A percentile compares a stretch with the other conserved stretches of the same genome.
phyloP scores from a whole-genome alignment of 768 basidiomycete species.

The Epithele typhae region DNA sequence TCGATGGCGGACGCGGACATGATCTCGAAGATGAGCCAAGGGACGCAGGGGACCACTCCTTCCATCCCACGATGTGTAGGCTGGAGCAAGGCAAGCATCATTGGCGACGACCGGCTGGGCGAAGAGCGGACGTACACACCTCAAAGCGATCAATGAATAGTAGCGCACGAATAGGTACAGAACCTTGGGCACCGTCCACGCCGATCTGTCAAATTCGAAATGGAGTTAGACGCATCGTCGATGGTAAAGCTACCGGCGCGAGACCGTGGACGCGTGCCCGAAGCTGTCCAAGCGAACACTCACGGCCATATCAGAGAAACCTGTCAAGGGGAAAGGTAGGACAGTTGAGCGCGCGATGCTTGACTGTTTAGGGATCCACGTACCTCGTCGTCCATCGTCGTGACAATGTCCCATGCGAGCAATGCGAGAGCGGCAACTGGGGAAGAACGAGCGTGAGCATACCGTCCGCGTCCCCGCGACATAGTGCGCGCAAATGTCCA shows the following conservation, averaged over 20 bases:
- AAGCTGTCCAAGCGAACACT: not conserved
- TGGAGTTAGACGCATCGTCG: too few relatives aligned
- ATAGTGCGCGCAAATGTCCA: too few relatives aligned
- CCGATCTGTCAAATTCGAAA: conserved; percentile 5
- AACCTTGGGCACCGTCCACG: conserved; percentile 10
- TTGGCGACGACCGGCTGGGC: too few relatives aligned
- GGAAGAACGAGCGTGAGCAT: not conserved
- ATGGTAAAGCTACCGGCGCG: too few relatives aligned
- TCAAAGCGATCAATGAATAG: conserved; percentile 8
- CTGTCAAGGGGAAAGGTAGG: not conserved
- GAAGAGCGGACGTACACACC: conserved; percentile 3
- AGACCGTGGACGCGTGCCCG: too few relatives aligned
- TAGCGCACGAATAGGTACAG: conserved; percentile 14
- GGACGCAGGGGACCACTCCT: conserved; percentile 3
- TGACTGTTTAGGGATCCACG: not conserved
- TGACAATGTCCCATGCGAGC: conserved; percentile 12
- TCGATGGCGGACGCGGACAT: conserved; percentile 10
- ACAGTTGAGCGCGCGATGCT: not conserved
- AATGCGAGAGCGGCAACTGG: conserved; percentile 11
- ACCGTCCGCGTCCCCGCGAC: too few relatives aligned
- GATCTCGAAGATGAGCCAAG: conserved; percentile 12
- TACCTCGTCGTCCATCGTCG: conserved; percentile 10
- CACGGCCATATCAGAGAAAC: conserved; percentile 13
- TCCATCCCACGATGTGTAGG: conserved; percentile 4
- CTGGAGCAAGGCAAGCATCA: not conserved